A percentile compares a stretch with the other conserved stretches of the same genome.
Conservation (phyloP, 805 yeast species). For the Metschnikowia picachoensis region DNA sequence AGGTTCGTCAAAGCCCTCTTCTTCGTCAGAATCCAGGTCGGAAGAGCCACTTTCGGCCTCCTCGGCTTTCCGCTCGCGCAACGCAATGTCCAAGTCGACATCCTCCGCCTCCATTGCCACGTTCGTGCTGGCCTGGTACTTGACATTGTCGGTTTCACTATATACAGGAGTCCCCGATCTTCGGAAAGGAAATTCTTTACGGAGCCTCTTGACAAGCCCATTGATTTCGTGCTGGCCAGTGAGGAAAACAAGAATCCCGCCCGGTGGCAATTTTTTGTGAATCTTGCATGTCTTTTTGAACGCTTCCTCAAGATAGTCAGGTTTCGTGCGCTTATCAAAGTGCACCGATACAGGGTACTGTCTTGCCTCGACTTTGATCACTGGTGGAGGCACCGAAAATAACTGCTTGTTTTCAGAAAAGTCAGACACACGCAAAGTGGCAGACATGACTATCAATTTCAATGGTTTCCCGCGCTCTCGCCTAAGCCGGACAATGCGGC, state of each 20-base stretch:
- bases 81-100: conserved; percentile 63
- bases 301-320: conserved; percentile 82
- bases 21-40: conserved; percentile 50
- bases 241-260: conserved; percentile 86
- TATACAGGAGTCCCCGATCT: conserved; percentile 21
- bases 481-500: conserved; percentile 78
- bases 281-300: conserved; percentile 81
- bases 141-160: conserved; percentile 18
- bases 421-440: conserved; percentile 90
- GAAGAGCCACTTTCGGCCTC: conserved; percentile 39
- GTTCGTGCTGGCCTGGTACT: conserved; percentile 52
- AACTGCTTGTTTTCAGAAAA: conserved; percentile 77
- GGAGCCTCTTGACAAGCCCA: conserved; percentile 64
- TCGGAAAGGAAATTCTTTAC: conserved; percentile 60
- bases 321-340: conserved; percentile 75
- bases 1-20: conserved; percentile 69
- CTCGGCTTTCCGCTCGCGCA: conserved; percentile 27
- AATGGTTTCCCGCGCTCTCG: conserved; percentile 54
- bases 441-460: conserved; percentile 92
- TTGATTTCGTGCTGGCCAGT: conserved; percentile 94
- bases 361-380: conserved; percentile 85
- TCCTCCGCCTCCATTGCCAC: conserved; percentile 85
- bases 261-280: conserved; percentile 83
- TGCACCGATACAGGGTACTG: conserved; percentile 92
- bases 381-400: conserved; percentile 76